Base-by-base conservation (phyloP, 257 asterid species). In the Echium plantagineum region DNA sequence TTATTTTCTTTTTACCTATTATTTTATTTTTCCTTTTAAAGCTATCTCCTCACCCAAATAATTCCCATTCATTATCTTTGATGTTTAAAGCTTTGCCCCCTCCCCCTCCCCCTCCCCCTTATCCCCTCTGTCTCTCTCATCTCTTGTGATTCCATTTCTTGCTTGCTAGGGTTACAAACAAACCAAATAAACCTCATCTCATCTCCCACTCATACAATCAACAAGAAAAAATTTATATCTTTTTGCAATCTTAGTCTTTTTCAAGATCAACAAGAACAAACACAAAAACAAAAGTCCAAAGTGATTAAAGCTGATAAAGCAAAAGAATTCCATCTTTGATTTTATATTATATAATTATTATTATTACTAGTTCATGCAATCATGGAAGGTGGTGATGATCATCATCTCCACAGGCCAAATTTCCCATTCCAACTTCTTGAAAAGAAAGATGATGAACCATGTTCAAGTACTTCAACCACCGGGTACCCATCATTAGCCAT, bases 61-160 rank as follows among this genome's bases (percentile, higher is more conserved):
- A 86, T 82, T 80, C 82, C 95, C 94, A 82, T 94, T 89, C 94
- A 86, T 89, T 84, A 83, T 87, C 95, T 78, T 85, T 85, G 89
- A 81, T 83, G 72, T 68, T 74, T 77, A 70, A 64, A 71, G 66
- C 76, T 58, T 24, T 65, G 60, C 60, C 62, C 20, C 51, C 46
- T 58, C 57, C 16, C 51, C 24, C 70, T 62, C 60, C 62, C 20
- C 51, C 46, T 58, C 57, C 16, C 51, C 24, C 70, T 62, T 19
- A 65, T 57, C 59, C 42, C 51, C 52, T 62, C 60, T 62, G 35
- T 65, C 58, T 26, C 61, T 22, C 63, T 42, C 70, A 52, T 65
- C 62, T 17, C 54, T 49, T 32, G 61, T 52, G 57, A 57, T 17
- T 38, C 31, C 35, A n/a, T n/a, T 15, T 0, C 21, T 35, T 64